phyloP scores from a whole-genome alignment of 2,329 filamentous ascomycete species.

The Pezicula neosporulosa region DNA sequence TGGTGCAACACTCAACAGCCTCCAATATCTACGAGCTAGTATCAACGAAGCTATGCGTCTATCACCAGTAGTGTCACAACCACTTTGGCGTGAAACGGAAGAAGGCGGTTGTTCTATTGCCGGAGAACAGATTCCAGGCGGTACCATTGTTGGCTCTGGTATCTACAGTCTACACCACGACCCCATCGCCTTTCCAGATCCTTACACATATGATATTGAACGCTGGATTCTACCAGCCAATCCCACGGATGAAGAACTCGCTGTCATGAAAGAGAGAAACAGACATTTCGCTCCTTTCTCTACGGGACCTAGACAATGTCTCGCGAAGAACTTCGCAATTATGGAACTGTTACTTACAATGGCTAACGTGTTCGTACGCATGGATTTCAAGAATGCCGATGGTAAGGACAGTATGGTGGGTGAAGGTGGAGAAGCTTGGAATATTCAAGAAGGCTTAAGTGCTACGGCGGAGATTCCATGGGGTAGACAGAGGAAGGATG shows the following conservation, averaged over 20 bases:
- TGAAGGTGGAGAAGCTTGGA: conserved; percentile 15
- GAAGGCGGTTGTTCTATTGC: conserved; percentile 26
- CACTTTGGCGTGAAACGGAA: conserved; percentile 30
- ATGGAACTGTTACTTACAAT: conserved; percentile 19
- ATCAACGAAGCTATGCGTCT: conserved; percentile 45
- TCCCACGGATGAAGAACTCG: conserved; percentile 11
- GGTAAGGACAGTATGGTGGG: conserved; percentile 37
- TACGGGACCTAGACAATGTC: conserved; percentile 31
- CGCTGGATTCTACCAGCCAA: conserved; percentile 27
- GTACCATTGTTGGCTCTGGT: conserved; percentile 29
- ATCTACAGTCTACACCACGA: conserved; percentile 34
- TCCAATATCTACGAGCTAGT: conserved; percentile 39
- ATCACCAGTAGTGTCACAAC: conserved; percentile 36
- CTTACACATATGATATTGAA: conserved; percentile 28
- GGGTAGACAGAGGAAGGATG: conserved; percentile 50
- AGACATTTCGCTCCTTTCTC: conserved; percentile 30
- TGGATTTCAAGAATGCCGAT: conserved; percentile 37
- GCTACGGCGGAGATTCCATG: conserved; percentile 19
- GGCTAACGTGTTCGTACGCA: conserved; percentile 14
- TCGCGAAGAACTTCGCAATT: conserved; percentile 27
- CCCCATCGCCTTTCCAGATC: conserved; percentile 22
- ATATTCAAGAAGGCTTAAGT: too few relatives aligned
- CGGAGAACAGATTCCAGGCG: conserved; percentile 30
- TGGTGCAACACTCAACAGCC: conserved; percentile 29
- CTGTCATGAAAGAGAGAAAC: conserved; percentile 19